These are phyloP conservation scores for Talaromyces liani DNA, from an alignment of 495 filamentous ascomycete species.

Conservation along the genomic window DNA sequence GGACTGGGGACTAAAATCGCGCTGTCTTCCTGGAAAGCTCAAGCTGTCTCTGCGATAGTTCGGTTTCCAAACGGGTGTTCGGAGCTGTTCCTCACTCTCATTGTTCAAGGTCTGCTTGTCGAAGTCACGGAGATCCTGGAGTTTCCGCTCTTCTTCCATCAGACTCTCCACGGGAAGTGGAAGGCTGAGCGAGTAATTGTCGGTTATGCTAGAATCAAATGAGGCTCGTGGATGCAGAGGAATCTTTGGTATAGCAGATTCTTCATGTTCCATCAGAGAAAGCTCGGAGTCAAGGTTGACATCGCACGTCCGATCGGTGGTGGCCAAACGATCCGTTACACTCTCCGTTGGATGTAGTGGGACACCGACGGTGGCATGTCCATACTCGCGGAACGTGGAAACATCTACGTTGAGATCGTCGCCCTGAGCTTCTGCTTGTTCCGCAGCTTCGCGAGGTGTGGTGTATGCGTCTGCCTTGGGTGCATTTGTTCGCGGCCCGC, in stretches of 20 bases:
- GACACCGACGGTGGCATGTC: slow-evolving; percentile 43
- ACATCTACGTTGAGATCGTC: slow-evolving; percentile 91
- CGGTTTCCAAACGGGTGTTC: background rate
- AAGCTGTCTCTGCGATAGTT: background rate
- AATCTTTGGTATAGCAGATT: slow-evolving; percentile 40
- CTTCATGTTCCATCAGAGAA: slow-evolving; percentile 29
- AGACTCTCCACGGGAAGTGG: slow-evolving; percentile 76
- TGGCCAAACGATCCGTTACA: slow-evolving; percentile 55
- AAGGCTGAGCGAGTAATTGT: slow-evolving; percentile 57
- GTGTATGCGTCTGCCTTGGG: slow-evolving; percentile 72
- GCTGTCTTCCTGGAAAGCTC: background rate
- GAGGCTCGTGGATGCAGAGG: slow-evolving; percentile 56
- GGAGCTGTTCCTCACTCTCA: background rate
- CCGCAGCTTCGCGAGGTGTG: slow-evolving; percentile 76
- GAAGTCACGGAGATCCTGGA: slow-evolving; percentile 51
- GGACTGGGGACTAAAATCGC: background rate
- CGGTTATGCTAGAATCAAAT: slow-evolving; percentile 63
- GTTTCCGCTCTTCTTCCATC: slow-evolving; percentile 68
- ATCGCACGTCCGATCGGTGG: slow-evolving; percentile 39
- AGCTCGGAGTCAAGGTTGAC: slow-evolving; percentile 28
- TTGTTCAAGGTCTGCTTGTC: background rate
- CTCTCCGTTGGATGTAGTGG: slow-evolving; percentile 66
- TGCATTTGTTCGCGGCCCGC: slow-evolving; percentile 88
- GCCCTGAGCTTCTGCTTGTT: slow-evolving; percentile 67
- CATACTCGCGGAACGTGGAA: slow-evolving; percentile 74